Conservation (phyloP, 495 filamentous ascomycete genomes). For the Talaromyces liani region DNA sequence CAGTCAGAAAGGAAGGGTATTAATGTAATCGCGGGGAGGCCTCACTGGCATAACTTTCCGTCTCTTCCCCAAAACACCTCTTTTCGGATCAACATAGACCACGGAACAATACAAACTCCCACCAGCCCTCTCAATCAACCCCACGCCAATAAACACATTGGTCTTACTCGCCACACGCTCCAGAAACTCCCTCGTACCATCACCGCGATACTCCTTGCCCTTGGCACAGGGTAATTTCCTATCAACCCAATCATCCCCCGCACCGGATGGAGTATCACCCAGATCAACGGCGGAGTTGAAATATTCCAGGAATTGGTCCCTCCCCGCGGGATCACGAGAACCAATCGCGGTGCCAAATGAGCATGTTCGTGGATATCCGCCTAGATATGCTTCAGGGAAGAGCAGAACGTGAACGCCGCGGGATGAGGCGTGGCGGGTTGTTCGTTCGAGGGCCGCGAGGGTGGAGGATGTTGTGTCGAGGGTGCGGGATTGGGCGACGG, state of each 20-base stretch:
- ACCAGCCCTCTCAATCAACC: constrained; percentile 70
- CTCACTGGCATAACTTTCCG: constrained; percentile 84
- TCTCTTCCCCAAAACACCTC: constrained; percentile 74
- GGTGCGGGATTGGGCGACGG: constrained; percentile 71
- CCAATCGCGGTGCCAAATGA: constrained; percentile 72
- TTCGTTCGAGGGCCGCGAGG: constrained; percentile 52
- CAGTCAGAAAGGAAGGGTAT: too few species aligned
- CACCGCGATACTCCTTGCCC: constrained; percentile 52
- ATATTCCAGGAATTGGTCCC: constrained; percentile 79
- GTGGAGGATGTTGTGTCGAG: constrained; percentile 56
- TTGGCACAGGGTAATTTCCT: constrained; percentile 47
- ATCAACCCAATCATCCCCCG: constrained; percentile 64
- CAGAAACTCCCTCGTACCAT: constrained; percentile 77
- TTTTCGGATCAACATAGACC: constrained; percentile 70
- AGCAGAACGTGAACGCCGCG: constrained; percentile 67
- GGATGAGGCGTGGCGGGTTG: constrained; percentile 34
- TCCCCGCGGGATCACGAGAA: constrained; percentile 54
- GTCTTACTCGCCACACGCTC: constrained; percentile 68
- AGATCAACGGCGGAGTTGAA: constrained; percentile 75
- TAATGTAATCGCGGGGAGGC: too few species aligned
- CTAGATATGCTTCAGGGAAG: constrained; percentile 90
- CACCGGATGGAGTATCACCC: constrained; percentile 74
- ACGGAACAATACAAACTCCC: constrained; percentile 81
- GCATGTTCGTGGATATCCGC: constrained; percentile 85
- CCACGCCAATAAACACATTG: constrained; percentile 71